Conservation (phyloP, 106 monocot species). For the Dendrobium nobile region DNA sequence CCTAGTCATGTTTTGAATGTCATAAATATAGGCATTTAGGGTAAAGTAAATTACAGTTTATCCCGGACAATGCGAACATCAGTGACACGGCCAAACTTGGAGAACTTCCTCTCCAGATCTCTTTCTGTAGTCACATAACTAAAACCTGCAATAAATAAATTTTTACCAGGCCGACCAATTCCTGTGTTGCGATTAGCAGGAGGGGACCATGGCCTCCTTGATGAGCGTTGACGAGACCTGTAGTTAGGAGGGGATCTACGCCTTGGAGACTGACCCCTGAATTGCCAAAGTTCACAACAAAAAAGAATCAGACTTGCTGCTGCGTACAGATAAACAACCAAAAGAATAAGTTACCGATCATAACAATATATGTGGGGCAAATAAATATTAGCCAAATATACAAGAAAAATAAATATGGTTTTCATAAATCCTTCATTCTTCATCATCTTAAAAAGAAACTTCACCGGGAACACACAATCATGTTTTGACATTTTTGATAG, state of each 20-base stretch:
- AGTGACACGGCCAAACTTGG: slow-evolving; percentile 55
- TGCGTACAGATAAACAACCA: not conserved
- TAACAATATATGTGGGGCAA: not conserved
- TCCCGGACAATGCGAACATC: slow-evolving; percentile 66
- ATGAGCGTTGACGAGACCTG: slow-evolving; percentile 37
- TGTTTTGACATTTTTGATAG: not conserved
- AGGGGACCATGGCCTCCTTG: slow-evolving; percentile 54
- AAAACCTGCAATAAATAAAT: slow-evolving; percentile 64
- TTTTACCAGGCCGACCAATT: slow-evolving; percentile 43
- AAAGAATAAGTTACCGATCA: not conserved
- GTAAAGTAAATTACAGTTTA: slow-evolving; percentile 24
- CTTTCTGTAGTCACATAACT: slow-evolving; percentile 55
- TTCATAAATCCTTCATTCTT: not conserved
- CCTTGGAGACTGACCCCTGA: slow-evolving; percentile 32
- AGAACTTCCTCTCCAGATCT: slow-evolving; percentile 72
- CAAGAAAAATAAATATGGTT: not conserved
- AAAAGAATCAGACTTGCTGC: not conserved
- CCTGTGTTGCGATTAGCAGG: slow-evolving; percentile 53
- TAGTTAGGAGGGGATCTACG: slow-evolving; percentile 42
- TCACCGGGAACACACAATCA: not conserved
- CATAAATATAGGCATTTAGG: not conserved
- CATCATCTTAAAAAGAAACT: not conserved
- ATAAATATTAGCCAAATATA: not conserved
- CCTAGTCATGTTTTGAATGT: too few species aligned
- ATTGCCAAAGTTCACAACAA: not conserved